phyloP scores from a whole-genome alignment of 208 protist species.

The Trypanosoma vivax region DNA sequence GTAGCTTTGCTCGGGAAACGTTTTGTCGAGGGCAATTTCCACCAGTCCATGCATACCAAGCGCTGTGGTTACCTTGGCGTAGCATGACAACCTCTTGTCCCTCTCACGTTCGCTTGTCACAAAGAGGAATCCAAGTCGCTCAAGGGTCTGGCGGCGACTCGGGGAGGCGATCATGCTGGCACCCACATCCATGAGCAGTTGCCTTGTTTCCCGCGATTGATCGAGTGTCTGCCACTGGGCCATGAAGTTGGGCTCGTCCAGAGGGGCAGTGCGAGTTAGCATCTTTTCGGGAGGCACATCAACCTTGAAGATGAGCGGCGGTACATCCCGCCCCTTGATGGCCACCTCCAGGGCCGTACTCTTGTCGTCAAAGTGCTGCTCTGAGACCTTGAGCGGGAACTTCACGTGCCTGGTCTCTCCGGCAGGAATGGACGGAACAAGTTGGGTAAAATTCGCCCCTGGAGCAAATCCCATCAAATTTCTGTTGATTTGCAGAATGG shows the following conservation, averaged over 20 bases:
- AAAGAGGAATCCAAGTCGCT: constrained; percentile 5
- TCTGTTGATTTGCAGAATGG: constrained; percentile 26
- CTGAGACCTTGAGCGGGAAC: constrained; percentile 11
- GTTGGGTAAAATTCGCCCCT: background rate
- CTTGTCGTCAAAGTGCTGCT: constrained; percentile 15
- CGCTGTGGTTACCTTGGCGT: constrained; percentile 10
- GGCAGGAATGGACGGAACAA: constrained; percentile 7
- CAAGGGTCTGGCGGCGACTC: constrained; percentile 7
- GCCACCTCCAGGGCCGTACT: constrained; percentile 13
- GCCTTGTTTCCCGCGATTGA: constrained; percentile 1
- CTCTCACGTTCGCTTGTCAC: constrained; percentile 8
- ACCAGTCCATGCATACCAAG: constrained; percentile 13
- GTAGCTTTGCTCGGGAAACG: constrained; percentile 5
- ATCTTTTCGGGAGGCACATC: constrained; percentile 10
- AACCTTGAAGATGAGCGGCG: constrained; percentile 12
- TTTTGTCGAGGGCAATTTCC: constrained; percentile 13
- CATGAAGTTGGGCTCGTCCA: constrained; percentile 11
- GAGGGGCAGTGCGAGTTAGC: background rate
- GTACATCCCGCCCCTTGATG: constrained; percentile 12
- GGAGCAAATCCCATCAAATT: constrained; percentile 16
- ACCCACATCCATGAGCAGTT: constrained; percentile 4
- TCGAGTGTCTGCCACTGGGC: constrained; percentile 14
- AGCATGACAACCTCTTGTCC: constrained; percentile 1
- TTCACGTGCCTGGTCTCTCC: constrained; percentile 2
- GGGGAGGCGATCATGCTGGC: constrained; percentile 1